Evolutionary conservation across 345 rosid species (phyloP).

Genomic region (Pelargonium nanum): DNA sequence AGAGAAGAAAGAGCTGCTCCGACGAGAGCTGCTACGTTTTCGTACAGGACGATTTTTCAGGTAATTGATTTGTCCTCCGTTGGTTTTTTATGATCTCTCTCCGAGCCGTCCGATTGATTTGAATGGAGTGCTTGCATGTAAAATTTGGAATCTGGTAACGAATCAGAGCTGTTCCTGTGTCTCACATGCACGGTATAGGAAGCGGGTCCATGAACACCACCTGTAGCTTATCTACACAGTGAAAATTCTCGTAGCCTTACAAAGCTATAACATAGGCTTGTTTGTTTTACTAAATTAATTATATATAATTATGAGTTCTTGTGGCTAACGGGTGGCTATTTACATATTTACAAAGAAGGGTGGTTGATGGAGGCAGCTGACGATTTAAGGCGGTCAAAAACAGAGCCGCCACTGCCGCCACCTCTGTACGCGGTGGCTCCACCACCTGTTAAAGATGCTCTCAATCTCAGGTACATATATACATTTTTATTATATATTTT

Average conservation of each 20-base stretch:
- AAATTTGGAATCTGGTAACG: too few species aligned
- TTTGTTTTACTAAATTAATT: not conserved
- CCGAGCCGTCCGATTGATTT: too few species aligned
- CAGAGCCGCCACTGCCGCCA: not conserved
- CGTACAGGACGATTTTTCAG: constrained; percentile 51
- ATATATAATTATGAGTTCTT: not conserved
- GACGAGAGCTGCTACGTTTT: constrained; percentile 39
- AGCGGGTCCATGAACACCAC: too few species aligned
- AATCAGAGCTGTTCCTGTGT: too few species aligned
- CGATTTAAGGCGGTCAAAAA: constrained; percentile 12
- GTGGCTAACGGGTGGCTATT: not conserved
- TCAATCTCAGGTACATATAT: constrained; percentile 36
- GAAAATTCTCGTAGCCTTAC: too few species aligned
- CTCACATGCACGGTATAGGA: too few species aligned
- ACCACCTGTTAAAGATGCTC: constrained; percentile 21
- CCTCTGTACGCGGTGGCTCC: not conserved
- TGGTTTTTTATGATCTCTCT: too few species aligned
- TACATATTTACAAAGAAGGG: constrained; percentile 16
- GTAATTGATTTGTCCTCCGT: constrained; percentile 25
- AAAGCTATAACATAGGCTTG: too few species aligned
- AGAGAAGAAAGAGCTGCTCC: constrained; percentile 66
- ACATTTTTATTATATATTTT: not conserved
- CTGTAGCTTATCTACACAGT: too few species aligned
- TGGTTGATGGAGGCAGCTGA: constrained; percentile 33
- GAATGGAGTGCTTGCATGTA: too few species aligned